These are phyloP conservation scores for Prunus salicina DNA, from an alignment of 306 rosid species.

Conservation along the genomic window DNA sequence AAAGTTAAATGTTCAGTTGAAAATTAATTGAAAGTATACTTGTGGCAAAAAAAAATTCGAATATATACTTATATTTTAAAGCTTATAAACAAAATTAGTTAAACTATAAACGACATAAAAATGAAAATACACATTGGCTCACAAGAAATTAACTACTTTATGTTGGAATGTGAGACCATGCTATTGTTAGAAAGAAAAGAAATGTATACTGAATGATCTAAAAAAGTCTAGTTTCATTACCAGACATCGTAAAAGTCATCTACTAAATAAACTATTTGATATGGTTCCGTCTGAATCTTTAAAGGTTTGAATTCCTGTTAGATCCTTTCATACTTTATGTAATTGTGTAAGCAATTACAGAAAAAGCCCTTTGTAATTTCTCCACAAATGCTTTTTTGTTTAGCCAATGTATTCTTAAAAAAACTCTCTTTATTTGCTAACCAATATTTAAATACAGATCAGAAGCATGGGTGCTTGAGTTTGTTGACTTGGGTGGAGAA, in stretches of 20 bases:
- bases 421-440: conserved; percentile 19
- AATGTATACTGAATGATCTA: not conserved
- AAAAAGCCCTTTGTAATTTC: not conserved
- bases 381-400: not conserved
- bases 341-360: not conserved
- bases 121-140: not conserved
- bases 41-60: not conserved
- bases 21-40: not conserved
- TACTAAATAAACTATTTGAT: not conserved
- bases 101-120: not conserved
- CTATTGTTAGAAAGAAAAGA: not conserved
- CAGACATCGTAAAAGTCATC: not conserved
- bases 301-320: not conserved
- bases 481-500: conserved; percentile 96
- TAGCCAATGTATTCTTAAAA: conserved; percentile 15
- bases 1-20: not conserved
- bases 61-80: not conserved
- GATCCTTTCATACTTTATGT: not conserved
- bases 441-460: conserved; percentile 40
- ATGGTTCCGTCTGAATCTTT: not conserved
- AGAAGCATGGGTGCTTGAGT: conserved; percentile 75
- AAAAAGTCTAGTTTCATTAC: not conserved
- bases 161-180: not conserved
- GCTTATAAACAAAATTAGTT: not conserved
- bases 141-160: not conserved